Base-by-base conservation (phyloP, 148 eudicot genomes). In the Silene latifolia region DNA sequence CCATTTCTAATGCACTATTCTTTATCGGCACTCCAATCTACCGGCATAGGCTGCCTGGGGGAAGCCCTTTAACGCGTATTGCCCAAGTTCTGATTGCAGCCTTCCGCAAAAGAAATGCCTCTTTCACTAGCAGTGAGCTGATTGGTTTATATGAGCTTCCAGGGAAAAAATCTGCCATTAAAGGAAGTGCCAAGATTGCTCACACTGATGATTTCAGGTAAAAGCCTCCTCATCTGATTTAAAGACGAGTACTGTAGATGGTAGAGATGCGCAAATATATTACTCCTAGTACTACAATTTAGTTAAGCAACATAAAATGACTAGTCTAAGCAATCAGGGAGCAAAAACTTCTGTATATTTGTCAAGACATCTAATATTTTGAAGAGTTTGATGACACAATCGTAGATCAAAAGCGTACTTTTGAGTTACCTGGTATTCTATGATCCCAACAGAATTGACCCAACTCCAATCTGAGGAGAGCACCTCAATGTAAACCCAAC, bases 61-160 rank as follows among this genome's bases (percentile, higher is more conserved):
- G 98, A 56, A 93, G 96, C 74, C 96, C 98, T 57, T 84, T 93
- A 48, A 93, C 98, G 7, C 91, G 98, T 7, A 86, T 90, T 29
- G 93, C 90, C 0, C 98, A 90, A 78, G 98, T 93, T 77, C 71
- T 93, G 11, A 87, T 87, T 69, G 96, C 96, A 56, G 96, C 98
- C 19, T 86, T 86, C 71, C 84, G 86, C 17, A 93, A 93, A 78
- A 84, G 96, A 68, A 90, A 86, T 15, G 88, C 73, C 29, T 62
- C 86, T 8, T 93, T 88, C 61, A 75, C 88, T 25, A 89, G 88
- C 74, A 76, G 91, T 15, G 96, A 86, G 78, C 72, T 83, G 48
- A 72, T 90, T 74, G 98, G 96, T 54, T 82, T 93, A 17, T 89
- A 93, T 63, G 98, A 93, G 80, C 86, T 93, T 72, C 90, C 91